A percentile compares a stretch with the other conserved stretches of the same genome.
Evolutionary conservation across 2,329 filamentous ascomycete genomes (phyloP).

Genomic region (Alternaria viburni): DNA sequence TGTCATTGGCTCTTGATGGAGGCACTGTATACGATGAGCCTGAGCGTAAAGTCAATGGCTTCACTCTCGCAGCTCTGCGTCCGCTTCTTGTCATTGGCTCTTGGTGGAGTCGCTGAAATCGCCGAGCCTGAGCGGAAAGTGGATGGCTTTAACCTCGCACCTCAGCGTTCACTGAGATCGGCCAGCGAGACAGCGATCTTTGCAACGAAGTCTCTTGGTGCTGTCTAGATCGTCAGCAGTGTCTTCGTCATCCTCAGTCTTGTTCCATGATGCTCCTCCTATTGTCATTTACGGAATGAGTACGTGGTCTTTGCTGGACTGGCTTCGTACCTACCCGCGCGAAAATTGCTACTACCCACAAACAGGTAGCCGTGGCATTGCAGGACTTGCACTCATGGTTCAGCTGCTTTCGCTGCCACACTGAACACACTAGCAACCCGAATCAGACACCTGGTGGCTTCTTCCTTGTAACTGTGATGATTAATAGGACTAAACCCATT

Average conservation of each 20-base stretch:
- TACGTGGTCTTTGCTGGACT: neutral
- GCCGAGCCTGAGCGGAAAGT: neutral
- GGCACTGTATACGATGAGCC: no score
- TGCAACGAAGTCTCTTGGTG: neutral
- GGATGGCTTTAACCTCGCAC: neutral
- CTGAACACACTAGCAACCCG: no score
- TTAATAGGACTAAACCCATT: neutral
- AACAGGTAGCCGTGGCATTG: no score
- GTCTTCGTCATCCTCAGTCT: neutral
- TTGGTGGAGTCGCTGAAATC: neutral
- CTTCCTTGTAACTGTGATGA: neutral
- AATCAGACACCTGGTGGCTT: no score
- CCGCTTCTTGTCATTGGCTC: neutral
- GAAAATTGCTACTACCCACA: no score
- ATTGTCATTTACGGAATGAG: neutral
- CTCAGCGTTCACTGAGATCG: neutral
- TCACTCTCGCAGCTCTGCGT: no score
- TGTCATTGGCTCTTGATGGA: neutral
- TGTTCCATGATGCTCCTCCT: no score
- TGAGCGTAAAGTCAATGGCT: no score
- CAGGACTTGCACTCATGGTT: no score
- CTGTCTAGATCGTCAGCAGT: neutral
- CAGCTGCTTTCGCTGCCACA: no score
- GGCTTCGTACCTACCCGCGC: neutral
- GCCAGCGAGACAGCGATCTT: neutral